Conservation (phyloP, 2,329 filamentous ascomycete genomes). For the Rhinocladiella mackenziei region DNA sequence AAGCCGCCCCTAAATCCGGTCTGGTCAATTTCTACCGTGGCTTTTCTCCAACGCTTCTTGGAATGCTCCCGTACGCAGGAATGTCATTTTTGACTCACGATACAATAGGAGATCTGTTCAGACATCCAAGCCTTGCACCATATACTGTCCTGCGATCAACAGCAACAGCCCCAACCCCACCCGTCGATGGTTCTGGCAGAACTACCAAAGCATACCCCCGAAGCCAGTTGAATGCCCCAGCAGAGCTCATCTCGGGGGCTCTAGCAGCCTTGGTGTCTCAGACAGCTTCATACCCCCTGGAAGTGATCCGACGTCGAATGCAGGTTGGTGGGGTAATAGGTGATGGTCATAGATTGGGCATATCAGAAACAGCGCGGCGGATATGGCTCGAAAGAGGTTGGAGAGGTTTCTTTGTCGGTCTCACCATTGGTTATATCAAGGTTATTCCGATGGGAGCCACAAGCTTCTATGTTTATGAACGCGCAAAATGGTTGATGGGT, state of each 20-base stretch:
- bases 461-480: constrained; percentile 65
- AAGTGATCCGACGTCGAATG: constrained; percentile 89
- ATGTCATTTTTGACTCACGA: constrained; percentile 96
- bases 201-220: constrained; percentile 51
- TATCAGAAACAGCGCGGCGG: constrained; percentile 70
- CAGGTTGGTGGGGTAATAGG: constrained; percentile 93
- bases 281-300: constrained; percentile 86
- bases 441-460: constrained; percentile 82
- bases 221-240: constrained; percentile 73
- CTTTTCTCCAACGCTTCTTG: constrained; percentile 82
- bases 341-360: constrained; percentile 73
- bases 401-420: constrained; percentile 82
- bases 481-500: constrained; percentile 60
- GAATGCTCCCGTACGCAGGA: constrained; percentile 96
- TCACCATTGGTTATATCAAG: constrained; percentile 94
- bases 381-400: constrained; percentile 74
- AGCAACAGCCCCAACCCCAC: constrained; percentile 32
- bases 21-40: constrained; percentile 91
- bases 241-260: constrained; percentile 79
- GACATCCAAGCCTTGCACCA: constrained; percentile 60
- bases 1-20: constrained; percentile 60
- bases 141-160: constrained; percentile 70
- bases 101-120: constrained; percentile 77
- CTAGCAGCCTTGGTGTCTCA: constrained; percentile 85
- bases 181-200: constrained; percentile 23